phyloP scores from a whole-genome alignment of 441 rosid species.

The Gossypium davidsonii region DNA sequence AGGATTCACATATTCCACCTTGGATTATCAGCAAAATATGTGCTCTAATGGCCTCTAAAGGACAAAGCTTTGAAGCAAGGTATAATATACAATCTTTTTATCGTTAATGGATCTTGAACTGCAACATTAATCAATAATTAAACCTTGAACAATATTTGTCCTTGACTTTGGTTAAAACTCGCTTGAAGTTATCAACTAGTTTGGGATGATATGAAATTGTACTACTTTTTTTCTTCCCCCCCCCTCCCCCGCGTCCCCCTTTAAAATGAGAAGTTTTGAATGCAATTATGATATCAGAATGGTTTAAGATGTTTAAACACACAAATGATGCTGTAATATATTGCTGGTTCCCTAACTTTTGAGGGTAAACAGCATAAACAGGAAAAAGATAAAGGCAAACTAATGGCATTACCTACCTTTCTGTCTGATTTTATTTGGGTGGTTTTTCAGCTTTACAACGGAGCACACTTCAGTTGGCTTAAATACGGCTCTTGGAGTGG shows the following conservation, averaged over 20 bases:
- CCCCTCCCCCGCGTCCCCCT: no score
- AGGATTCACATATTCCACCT: constrained; percentile 64
- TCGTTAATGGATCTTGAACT: not conserved
- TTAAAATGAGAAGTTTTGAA: not conserved
- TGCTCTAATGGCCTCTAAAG: constrained; percentile 46
- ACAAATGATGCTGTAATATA: not conserved
- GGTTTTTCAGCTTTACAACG: constrained; percentile 54
- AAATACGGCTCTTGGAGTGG: constrained; percentile 56
- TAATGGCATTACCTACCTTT: not conserved
- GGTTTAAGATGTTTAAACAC: not conserved
- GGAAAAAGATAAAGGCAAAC: not conserved
- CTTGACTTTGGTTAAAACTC: not conserved
- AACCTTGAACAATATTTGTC: not conserved
- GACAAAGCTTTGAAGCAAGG: constrained; percentile 75
- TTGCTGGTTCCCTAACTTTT: not conserved
- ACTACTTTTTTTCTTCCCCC: not conserved
- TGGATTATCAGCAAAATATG: constrained; percentile 79
- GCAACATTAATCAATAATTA: not conserved
- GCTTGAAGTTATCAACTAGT: not conserved
- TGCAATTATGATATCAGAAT: not conserved
- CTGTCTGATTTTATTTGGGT: not conserved
- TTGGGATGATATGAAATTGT: not conserved
- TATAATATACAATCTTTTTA: constrained; percentile 21
- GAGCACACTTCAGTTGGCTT: constrained; percentile 58
- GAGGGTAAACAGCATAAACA: not conserved